Conservation (phyloP, 2,329 filamentous ascomycete genomes). For the Aspergillus hortae region DNA sequence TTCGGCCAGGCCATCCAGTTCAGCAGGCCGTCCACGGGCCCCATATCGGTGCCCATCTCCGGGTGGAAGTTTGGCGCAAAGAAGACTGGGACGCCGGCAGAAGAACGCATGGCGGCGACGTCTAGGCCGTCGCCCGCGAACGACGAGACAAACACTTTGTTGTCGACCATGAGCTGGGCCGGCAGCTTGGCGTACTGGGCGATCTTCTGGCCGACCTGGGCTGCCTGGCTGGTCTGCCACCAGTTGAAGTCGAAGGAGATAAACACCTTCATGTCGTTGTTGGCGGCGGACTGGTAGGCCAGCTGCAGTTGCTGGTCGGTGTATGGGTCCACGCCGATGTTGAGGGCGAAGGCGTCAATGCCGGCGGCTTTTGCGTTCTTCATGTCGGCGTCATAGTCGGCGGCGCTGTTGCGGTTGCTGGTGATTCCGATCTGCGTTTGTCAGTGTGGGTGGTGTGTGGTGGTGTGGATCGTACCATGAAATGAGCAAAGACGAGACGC, state of each 20-base stretch:
- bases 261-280: constrained; percentile 51
- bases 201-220: constrained; percentile 44
- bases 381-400: constrained; percentile 50
- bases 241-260: constrained; percentile 58
- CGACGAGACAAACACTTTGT: constrained; percentile 52
- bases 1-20: constrained; percentile 44
- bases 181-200: constrained; percentile 42
- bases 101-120: constrained; percentile 37
- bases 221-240: constrained; percentile 37
- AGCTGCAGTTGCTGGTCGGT: constrained; percentile 45
- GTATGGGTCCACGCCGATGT: constrained; percentile 46
- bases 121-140: constrained; percentile 51
- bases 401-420: constrained; percentile 39
- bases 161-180: constrained; percentile 50
- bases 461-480: constrained; percentile 3
- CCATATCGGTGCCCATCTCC: constrained; percentile 31
- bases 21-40: constrained; percentile 19
- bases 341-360: constrained; percentile 51
- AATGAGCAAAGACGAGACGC: constrained; percentile 10
- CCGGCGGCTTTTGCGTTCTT: constrained; percentile 40
- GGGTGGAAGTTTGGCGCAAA: constrained; percentile 52
- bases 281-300: constrained; percentile 50
- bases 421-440: constrained; percentile 43
- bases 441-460: background rate
- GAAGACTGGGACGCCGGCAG: constrained; percentile 44